These are phyloP conservation scores for Solanum chilense DNA, from an alignment of 257 asterid species.

Conservation along the genomic window DNA sequence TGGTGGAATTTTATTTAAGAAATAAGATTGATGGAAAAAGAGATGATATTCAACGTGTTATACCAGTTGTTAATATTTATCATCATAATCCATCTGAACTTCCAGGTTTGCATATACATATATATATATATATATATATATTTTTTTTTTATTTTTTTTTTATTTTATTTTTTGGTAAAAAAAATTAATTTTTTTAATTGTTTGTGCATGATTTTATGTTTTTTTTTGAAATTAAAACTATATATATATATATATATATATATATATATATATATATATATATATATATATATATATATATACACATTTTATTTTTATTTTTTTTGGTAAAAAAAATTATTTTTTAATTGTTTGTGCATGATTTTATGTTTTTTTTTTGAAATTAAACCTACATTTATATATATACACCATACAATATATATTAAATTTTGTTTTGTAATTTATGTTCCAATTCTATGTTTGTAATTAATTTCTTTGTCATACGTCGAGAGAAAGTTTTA, in stretches of 20 bases:
- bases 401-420: neutral
- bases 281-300: too few relatives aligned
- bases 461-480: neutral
- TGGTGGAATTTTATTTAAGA: conserved; percentile 35
- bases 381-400: neutral
- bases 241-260: neutral
- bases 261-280: neutral
- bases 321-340: too few relatives aligned
- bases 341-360: too few relatives aligned
- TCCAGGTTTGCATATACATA: conserved; percentile 21
- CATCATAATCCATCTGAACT: conserved; percentile 50
- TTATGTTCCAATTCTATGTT: neutral
- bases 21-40: conserved; percentile 31
- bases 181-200: neutral
- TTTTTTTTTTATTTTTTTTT: neutral
- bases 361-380: too few relatives aligned
- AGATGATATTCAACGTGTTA: conserved; percentile 22
- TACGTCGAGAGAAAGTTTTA: neutral
- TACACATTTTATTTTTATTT: too few relatives aligned
- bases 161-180: neutral
- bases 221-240: neutral
- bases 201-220: neutral
- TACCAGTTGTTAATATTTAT: conserved; percentile 43
- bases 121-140: neutral
- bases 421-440: neutral